These are phyloP conservation scores for Coemansia sp. DNA, from an alignment of 192 early-diverging fungal species.

Conservation along the genomic window DNA sequence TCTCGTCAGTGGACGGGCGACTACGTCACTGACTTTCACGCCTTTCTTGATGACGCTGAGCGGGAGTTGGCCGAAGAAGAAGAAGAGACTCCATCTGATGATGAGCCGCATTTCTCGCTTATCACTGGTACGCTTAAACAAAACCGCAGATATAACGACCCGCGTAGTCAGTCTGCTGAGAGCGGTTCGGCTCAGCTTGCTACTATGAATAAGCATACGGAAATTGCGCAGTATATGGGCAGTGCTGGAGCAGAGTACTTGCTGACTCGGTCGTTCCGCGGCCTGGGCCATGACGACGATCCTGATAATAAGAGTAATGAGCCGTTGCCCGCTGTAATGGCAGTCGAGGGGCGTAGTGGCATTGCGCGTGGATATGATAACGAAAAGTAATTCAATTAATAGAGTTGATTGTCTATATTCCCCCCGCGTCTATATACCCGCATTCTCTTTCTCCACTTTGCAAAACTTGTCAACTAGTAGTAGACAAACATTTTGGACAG, in stretches of 20 bases:
- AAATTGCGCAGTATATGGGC: slow-evolving; percentile 48
- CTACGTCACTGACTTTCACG: slow-evolving; percentile 71
- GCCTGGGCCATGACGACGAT: slow-evolving; percentile 67
- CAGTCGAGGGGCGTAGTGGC: slow-evolving; percentile 79
- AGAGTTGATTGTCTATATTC: slow-evolving; percentile 10
- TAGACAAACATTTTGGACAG: slow-evolving; percentile 11
- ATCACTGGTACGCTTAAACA: slow-evolving; percentile 81
- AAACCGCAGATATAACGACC: slow-evolving; percentile 53
- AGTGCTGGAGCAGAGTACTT: slow-evolving; percentile 68
- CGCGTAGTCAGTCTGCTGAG: not conserved
- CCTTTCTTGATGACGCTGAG: slow-evolving; percentile 56
- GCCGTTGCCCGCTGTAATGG: slow-evolving; percentile 22
- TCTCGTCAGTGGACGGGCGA: slow-evolving; percentile 68
- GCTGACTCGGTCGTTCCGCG: slow-evolving; percentile 75
- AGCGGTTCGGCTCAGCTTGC: slow-evolving; percentile 42
- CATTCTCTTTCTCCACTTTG: not conserved
- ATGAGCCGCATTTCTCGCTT: slow-evolving; percentile 83
- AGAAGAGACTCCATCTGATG: slow-evolving; percentile 63
- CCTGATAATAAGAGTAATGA: slow-evolving; percentile 1
- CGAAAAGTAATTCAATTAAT: slow-evolving; percentile 48
- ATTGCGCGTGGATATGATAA: slow-evolving; percentile 78
- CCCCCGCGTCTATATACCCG: not conserved
- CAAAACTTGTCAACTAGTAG: not conserved
- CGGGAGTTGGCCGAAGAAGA: slow-evolving; percentile 10
- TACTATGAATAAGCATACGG: slow-evolving; percentile 59